Evolutionary conservation across 345 rosid species (phyloP).

Genomic region (Eucalyptus marginata): DNA sequence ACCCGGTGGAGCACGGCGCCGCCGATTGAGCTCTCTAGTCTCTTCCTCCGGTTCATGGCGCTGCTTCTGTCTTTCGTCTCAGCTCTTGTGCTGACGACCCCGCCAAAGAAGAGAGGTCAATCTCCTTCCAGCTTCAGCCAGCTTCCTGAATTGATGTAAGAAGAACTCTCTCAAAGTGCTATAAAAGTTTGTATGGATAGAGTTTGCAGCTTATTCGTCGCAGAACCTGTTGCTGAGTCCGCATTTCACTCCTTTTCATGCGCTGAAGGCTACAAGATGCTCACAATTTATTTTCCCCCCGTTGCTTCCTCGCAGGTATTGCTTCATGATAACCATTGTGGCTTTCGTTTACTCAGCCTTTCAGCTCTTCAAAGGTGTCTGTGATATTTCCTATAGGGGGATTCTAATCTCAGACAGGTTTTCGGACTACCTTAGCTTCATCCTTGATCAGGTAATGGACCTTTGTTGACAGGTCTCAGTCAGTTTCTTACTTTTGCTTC

Average conservation of each 20-base stretch:
- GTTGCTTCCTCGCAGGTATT: slow-evolving; percentile 28
- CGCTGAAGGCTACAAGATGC: not conserved
- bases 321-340: slow-evolving; percentile 34
- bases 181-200: not conserved
- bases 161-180: not conserved
- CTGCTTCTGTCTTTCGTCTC: slow-evolving; percentile 50
- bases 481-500: not conserved
- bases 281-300: not conserved
- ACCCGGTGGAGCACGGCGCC: slow-evolving; percentile 23
- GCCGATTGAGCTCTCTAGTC: slow-evolving; percentile 7
- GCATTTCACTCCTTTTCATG: not conserved
- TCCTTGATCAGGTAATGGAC: slow-evolving; percentile 49
- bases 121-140: slow-evolving; percentile 29
- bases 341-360: slow-evolving; percentile 47
- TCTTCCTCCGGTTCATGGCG: slow-evolving; percentile 37
- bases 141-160: slow-evolving; percentile 44
- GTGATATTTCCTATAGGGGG: slow-evolving; percentile 58
- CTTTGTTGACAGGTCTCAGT: not conserved
- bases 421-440: slow-evolving; percentile 55
- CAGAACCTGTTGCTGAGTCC: not conserved
- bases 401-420: slow-evolving; percentile 46
- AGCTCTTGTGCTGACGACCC: slow-evolving; percentile 43
- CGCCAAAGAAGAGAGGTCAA: slow-evolving; percentile 10
- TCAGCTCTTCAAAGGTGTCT: slow-evolving; percentile 62
- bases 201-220: not conserved